Evolutionary conservation across 2,329 filamentous ascomycete genomes (phyloP).

Genomic region (Botrytis paeoniae): DNA sequence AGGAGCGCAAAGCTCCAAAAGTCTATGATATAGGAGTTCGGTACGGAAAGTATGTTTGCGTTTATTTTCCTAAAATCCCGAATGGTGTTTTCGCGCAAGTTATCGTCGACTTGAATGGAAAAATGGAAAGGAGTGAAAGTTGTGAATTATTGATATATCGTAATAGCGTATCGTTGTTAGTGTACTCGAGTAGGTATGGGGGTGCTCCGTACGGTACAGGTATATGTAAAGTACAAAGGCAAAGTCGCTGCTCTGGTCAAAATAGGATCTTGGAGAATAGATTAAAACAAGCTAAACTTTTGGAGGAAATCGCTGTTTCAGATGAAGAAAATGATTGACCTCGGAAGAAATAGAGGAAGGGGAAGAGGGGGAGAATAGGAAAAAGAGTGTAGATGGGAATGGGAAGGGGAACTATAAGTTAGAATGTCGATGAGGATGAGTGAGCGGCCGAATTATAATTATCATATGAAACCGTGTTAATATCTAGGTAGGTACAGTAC

Average conservation of each 20-base stretch:
- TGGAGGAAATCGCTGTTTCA: neutral
- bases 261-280: neutral
- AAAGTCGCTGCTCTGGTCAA: neutral
- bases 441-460: neutral
- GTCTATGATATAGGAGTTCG: slow-evolving; percentile 4
- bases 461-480: slow-evolving; percentile 20
- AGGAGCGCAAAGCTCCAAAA: slow-evolving; percentile 18
- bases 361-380: neutral
- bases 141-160: slow-evolving; percentile 8
- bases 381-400: neutral
- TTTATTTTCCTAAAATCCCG: neutral
- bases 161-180: neutral
- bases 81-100: neutral
- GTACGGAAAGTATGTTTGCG: slow-evolving; percentile 7
- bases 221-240: neutral
- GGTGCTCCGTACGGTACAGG: neutral
- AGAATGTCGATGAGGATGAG: neutral
- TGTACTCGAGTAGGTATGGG: slow-evolving; percentile 5
- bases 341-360: neutral
- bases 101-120: neutral
- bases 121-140: neutral
- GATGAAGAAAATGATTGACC: neutral
- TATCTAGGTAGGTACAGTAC: neutral
- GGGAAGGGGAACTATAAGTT: neutral
- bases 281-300: slow-evolving; percentile 13